Percentiles rank a stretch among this genome's conserved stretches.
Conservation (phyloP, 2,329 filamentous ascomycete species). For the Fusarium sp. region DNA sequence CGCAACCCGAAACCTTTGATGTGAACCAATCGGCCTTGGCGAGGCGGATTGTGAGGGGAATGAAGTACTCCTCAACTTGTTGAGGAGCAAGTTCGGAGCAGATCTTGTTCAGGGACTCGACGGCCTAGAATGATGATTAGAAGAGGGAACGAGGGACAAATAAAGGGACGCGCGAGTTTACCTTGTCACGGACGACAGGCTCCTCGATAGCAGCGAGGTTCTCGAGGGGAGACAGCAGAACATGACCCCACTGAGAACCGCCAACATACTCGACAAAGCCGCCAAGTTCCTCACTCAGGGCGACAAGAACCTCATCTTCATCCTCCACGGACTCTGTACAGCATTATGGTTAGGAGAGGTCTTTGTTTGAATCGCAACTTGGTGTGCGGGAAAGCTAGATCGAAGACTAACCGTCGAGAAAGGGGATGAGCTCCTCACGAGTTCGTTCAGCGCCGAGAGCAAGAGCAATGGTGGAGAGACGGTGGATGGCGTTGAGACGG, state of each 20-base stretch:
- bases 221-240: slow-evolving; percentile 95
- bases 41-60: slow-evolving; percentile 92
- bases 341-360: slow-evolving; percentile 34
- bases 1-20: slow-evolving; percentile 97
- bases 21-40: slow-evolving; percentile 99
- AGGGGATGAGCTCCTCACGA: slow-evolving; percentile 97
- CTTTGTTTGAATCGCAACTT: slow-evolving; percentile 26
- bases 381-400: slow-evolving; percentile 35
- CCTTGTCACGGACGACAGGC: slow-evolving; percentile 97
- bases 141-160: not conserved
- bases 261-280: slow-evolving; percentile 98
- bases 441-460: slow-evolving; percentile 96
- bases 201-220: slow-evolving; percentile 99
- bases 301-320: slow-evolving; percentile 97
- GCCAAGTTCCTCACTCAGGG: slow-evolving; percentile 95
- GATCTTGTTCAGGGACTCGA: slow-evolving; percentile 99
- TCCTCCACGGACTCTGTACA: slow-evolving; percentile 94
- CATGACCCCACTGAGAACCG: slow-evolving; percentile 91
- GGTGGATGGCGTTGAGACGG: slow-evolving; percentile 97
- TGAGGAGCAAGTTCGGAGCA: slow-evolving; percentile 89
- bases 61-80: slow-evolving; percentile 97
- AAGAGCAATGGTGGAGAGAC: slow-evolving; percentile 96
- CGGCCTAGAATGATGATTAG: slow-evolving; percentile 71
- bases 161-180: slow-evolving; percentile 55
- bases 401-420: slow-evolving; percentile 86